These are phyloP conservation scores for Ambrosia artemisiifolia DNA, from an alignment of 129 eudicot genomes.

Conservation along the genomic window DNA sequence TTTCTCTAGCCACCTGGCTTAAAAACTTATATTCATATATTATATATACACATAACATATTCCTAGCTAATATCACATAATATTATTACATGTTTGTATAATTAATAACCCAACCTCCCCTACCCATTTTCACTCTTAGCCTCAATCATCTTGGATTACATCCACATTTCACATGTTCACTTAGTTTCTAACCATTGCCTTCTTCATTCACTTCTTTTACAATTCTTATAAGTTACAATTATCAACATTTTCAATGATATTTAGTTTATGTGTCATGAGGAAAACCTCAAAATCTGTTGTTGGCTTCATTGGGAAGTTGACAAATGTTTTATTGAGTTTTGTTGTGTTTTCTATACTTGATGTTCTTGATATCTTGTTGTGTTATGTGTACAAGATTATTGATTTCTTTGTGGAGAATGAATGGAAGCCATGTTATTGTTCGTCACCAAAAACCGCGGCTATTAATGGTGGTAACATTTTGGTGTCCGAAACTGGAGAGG, in stretches of 20 bases:
- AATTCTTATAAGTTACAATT: too few species aligned
- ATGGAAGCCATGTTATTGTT: constrained; percentile 90
- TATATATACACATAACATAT: neutral
- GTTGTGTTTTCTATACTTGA: constrained; percentile 62
- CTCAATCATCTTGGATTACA: neutral
- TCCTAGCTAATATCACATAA: neutral
- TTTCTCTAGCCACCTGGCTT: constrained; percentile 25
- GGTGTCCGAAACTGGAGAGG: constrained; percentile 67
- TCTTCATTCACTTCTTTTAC: neutral
- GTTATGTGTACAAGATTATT: constrained; percentile 49
- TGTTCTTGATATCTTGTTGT: constrained; percentile 58
- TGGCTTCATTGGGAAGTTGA: constrained; percentile 32
- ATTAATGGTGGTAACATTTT: constrained; percentile 56
- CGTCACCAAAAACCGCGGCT: constrained; percentile 50
- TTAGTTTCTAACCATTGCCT: neutral
- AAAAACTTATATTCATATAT: neutral
- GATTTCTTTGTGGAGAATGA: constrained; percentile 81
- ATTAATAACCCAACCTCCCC: constrained; percentile 5
- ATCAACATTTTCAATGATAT: neutral
- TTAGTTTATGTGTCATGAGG: constrained; percentile 11
- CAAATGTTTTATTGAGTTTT: constrained; percentile 60
- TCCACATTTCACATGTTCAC: constrained; percentile 17
- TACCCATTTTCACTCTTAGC: neutral
- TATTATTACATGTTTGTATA: neutral
- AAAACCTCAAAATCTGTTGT: constrained; percentile 21